Base-by-base conservation (phyloP, 306 rosid species). In the Cucumis cinereus region DNA sequence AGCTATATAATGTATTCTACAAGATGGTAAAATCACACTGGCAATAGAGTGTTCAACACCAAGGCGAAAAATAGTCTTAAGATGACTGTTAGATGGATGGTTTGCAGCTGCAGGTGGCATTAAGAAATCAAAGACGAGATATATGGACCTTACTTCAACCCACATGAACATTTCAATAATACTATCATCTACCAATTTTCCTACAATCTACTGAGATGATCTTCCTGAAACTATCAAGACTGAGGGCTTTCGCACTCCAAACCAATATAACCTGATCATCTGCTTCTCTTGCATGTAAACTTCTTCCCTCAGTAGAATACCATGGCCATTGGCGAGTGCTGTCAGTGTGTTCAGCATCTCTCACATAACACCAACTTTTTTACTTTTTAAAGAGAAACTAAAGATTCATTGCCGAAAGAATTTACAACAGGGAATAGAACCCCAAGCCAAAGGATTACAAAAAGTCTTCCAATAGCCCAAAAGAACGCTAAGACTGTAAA, bases 1-100 rank as follows among this genome's bases (percentile, higher is more conserved):
- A 88, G 17, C 68, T 70, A 55, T 90, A 89, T 59, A 91, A 90
- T 74, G 83, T 11, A 69, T 94, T 94, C 84, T 84, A 81, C 33
- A 30, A 30, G 33, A 30, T 30, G 33, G 33, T 30, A 30, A 30
- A 30, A 4, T 30, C 33, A 30, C 33, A 30, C 33, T 4, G 3
- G 33, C 33, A 30, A 30, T 30, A 3, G 33, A 30, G 33, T 30
- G 33, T 30, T 30, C 33, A 30, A 30, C 33, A 30, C 33, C 33
- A 30, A 4, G 33, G 33, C 3, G 33, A 30, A 30, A 30, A 30
- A 2, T 30, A 1, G 33, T 30, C 33, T 30, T 30, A 30, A 30
- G 33, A 30, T 3, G 33, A 3, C 33, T 30, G 33, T 30, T 30
- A 30, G 33, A 30, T 30, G 33, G 33, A 30, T 30, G 33, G 33